A percentile compares a stretch with the other conserved stretches of the same genome.
phyloP scores from a whole-genome alignment of 78 protist genomes.

The Pigoraptor vietnamica region DNA sequence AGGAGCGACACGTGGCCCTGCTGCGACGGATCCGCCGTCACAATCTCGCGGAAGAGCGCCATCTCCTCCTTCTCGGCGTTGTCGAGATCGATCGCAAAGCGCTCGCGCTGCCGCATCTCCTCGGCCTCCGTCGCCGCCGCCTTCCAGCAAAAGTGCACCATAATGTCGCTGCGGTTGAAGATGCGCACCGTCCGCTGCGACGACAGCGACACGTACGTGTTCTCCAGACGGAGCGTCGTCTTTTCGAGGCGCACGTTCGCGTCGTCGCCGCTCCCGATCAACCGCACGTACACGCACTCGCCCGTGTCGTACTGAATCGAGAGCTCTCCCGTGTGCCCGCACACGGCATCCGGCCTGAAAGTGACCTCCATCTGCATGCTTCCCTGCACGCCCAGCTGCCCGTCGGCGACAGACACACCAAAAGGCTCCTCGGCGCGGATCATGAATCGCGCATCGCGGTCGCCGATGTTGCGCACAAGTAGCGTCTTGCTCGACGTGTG shows the following conservation, averaged over 20 bases:
- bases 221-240: slow-evolving; percentile 16
- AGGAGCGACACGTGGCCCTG: background rate
- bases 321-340: background rate
- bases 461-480: slow-evolving; percentile 52
- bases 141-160: slow-evolving; percentile 17
- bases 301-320: slow-evolving; percentile 34
- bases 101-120: background rate
- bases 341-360: background rate
- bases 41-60: background rate
- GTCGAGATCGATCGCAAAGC: background rate
- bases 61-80: background rate
- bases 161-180: slow-evolving; percentile 32
- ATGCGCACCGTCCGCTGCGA: slow-evolving; percentile 30
- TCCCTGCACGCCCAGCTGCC: background rate
- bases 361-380: slow-evolving; percentile 10
- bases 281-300: background rate
- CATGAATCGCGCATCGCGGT: background rate
- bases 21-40: background rate
- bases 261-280: slow-evolving; percentile 20
- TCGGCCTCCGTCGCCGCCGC: slow-evolving; percentile 13
- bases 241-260: slow-evolving; percentile 31
- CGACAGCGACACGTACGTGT: slow-evolving; percentile 28
- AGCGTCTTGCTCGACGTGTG: background rate
- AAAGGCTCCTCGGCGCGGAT: slow-evolving; percentile 12
- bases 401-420: slow-evolving; percentile 9